Evolutionary conservation across 345 rosid genomes (phyloP).

Genomic region (Hypericum perforatum): DNA sequence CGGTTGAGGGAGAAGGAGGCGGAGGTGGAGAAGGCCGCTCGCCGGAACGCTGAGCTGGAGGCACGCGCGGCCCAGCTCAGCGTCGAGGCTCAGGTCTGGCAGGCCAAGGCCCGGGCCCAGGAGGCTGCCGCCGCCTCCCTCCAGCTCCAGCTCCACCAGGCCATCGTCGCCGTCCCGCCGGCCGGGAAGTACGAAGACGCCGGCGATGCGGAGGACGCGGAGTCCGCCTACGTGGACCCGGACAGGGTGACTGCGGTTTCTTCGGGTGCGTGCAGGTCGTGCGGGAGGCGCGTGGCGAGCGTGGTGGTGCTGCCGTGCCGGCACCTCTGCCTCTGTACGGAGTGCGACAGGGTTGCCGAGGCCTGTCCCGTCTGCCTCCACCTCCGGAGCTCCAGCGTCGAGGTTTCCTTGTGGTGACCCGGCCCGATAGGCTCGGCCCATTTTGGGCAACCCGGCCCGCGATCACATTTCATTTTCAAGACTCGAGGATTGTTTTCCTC

Average conservation of each 20-base stretch:
- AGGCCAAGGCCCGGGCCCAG: conserved; percentile 66
- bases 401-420: conserved; percentile 48
- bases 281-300: conserved; percentile 49
- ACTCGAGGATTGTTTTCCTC: not conserved
- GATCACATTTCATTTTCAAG: too few species aligned
- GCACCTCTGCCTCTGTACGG: conserved; percentile 66
- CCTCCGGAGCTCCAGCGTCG: conserved; percentile 59
- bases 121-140: conserved; percentile 72
- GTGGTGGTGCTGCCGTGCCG: conserved; percentile 89
- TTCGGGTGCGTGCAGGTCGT: conserved; percentile 36
- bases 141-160: conserved; percentile 72
- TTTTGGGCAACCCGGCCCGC: too few species aligned
- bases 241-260: conserved; percentile 30
- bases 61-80: conserved; percentile 72
- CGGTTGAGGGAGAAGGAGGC: conserved; percentile 59
- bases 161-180: conserved; percentile 17
- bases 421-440: too few species aligned
- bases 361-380: conserved; percentile 74
- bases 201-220: conserved; percentile 69
- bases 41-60: conserved; percentile 67
- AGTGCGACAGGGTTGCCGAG: conserved; percentile 49
- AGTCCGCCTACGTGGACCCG: conserved; percentile 74
- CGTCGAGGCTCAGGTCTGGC: conserved; percentile 78
- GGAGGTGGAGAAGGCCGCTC: conserved; percentile 62
- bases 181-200: too few species aligned